phyloP scores from a whole-genome alignment of 2,329 filamentous ascomycete species.

The Cytospora leucostoma region DNA sequence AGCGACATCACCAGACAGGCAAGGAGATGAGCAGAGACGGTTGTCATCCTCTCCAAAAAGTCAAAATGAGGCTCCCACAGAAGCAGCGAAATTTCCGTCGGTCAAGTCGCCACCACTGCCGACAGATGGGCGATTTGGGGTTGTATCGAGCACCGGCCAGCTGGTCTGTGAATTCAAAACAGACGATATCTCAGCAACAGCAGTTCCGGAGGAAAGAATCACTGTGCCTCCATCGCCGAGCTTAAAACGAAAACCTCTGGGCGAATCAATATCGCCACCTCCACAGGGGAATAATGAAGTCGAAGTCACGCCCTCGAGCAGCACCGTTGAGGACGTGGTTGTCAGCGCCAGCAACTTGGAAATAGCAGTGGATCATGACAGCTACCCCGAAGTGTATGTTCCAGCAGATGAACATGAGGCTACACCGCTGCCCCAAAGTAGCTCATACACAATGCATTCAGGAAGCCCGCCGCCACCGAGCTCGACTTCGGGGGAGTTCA shows the following conservation, averaged over 20 bases:
- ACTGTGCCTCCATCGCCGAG: neutral
- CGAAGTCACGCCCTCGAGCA: neutral
- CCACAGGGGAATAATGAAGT: neutral
- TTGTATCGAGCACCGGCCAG: constrained; percentile 12
- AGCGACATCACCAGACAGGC: neutral
- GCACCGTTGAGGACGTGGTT: neutral
- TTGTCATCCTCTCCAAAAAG: neutral
- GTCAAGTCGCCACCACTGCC: neutral
- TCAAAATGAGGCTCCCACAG: neutral
- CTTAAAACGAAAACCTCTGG: neutral
- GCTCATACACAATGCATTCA: neutral
- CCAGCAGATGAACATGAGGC: neutral
- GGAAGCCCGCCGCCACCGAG: neutral
- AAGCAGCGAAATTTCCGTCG: neutral
- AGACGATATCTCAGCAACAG: neutral
- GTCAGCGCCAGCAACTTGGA: constrained; percentile 5
- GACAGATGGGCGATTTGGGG: constrained; percentile 1
- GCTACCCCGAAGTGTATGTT: constrained; percentile 12
- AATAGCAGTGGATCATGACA: neutral
- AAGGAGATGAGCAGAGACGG: neutral
- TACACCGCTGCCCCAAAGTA: neutral
- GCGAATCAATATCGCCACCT: neutral
- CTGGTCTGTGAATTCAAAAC: constrained; percentile 16
- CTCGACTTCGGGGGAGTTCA: constrained; percentile 1
- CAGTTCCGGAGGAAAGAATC: neutral